A percentile compares a stretch with the other conserved stretches of the same genome.
These are phyloP conservation scores for Phytophthora pseudosyringae DNA, from an alignment of 352 stramenopile genomes.

Conservation along the genomic window DNA sequence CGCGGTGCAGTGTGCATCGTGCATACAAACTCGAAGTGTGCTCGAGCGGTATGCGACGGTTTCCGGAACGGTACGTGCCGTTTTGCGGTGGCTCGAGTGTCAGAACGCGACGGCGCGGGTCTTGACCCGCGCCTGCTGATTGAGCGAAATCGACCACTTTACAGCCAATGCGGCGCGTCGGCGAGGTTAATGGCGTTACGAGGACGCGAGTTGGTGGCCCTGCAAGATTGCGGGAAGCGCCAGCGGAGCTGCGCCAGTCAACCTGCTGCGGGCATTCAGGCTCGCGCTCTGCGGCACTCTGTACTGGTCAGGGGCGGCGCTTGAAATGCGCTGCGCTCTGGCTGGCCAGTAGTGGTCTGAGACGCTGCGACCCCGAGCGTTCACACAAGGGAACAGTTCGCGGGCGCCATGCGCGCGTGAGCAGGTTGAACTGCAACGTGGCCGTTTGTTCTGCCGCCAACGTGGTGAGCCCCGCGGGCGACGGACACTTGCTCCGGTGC, in stretches of 20 bases:
- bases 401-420: conserved; percentile 1
- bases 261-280: conserved; percentile 7
- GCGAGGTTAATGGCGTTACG: conserved; percentile 28
- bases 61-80: conserved; percentile 1
- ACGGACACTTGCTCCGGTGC: background rate
- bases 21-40: conserved; percentile 4
- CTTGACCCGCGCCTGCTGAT: conserved; percentile 3
- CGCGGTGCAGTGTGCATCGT: background rate
- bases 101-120: background rate
- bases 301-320: conserved; percentile 2
- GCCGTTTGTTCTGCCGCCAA: conserved; percentile 17
- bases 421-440: conserved; percentile 25
- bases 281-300: background rate
- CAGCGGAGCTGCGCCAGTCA: conserved; percentile 27
- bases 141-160: conserved; percentile 26
- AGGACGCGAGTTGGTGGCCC: conserved; percentile 36
- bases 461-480: conserved; percentile 4
- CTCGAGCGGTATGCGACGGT: background rate
- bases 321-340: conserved; percentile 7
- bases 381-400: conserved; percentile 17
- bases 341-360: conserved; percentile 28
- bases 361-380: conserved; percentile 11
- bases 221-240: conserved; percentile 13
- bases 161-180: conserved; percentile 14
- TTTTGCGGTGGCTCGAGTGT: background rate